Conservation (phyloP, 2,329 filamentous ascomycete genomes). For the Xylariaceae sp. region DNA sequence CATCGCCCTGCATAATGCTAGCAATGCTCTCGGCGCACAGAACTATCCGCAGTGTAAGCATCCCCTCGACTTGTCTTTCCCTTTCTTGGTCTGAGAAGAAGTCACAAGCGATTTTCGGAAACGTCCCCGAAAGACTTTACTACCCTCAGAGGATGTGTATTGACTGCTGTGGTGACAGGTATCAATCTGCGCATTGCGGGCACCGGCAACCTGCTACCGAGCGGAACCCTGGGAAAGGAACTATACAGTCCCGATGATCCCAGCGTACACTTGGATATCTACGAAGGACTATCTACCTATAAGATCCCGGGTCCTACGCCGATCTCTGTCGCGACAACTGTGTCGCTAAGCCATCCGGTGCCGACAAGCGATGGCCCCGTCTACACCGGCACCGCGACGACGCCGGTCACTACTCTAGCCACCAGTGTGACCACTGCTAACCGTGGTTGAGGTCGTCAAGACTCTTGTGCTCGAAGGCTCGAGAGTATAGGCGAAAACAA, state of each 20-base stretch:
- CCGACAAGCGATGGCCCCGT: constrained; percentile 20
- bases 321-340: constrained; percentile 13
- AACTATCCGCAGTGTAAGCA: constrained; percentile 48
- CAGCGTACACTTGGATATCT: constrained; percentile 26
- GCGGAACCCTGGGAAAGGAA: constrained; percentile 20
- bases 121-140: too few species aligned
- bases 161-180: too few species aligned
- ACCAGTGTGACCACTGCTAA: too few species aligned
- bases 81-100: too few species aligned
- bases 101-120: too few species aligned
- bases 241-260: constrained; percentile 25
- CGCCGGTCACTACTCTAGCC: neutral
- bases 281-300: constrained; percentile 19
- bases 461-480: too few species aligned
- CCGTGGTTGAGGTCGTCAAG: too few species aligned
- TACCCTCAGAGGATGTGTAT: too few species aligned
- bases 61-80: too few species aligned
- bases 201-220: constrained; percentile 31
- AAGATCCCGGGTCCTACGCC: constrained; percentile 25
- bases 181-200: constrained; percentile 55
- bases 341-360: constrained; percentile 20
- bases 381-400: constrained; percentile 14
- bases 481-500: too few species aligned
- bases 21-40: constrained; percentile 40
- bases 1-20: constrained; percentile 46